These are phyloP conservation scores for Cucumis cinereus DNA, from an alignment of 306 rosid genomes.

Conservation along the genomic window DNA sequence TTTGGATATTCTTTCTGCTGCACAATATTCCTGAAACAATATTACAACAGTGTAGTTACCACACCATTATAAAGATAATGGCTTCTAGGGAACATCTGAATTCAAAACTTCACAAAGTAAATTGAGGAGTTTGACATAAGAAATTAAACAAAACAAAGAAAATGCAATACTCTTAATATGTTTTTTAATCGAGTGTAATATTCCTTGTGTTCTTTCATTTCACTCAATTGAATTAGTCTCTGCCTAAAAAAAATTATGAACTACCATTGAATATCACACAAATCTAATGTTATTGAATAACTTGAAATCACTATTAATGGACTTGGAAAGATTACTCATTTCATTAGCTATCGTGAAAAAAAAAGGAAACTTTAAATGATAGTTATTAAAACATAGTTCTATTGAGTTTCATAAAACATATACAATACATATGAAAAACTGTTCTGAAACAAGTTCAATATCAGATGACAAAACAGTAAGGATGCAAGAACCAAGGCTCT, in stretches of 20 bases:
- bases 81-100: not conserved
- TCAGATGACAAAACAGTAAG: not conserved
- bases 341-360: not conserved
- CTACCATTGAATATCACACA: not conserved
- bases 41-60: slow-evolving; percentile 2
- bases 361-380: not conserved
- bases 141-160: not conserved
- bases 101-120: not conserved
- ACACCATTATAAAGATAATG: not conserved
- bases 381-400: not conserved
- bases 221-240: not conserved
- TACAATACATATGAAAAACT: not conserved
- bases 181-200: not conserved
- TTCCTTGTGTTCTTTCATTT: not conserved
- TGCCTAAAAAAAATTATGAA: not conserved
- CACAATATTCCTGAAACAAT: slow-evolving; percentile 47
- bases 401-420: not conserved
- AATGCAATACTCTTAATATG: not conserved
- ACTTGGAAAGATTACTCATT: not conserved
- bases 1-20: slow-evolving; percentile 60
- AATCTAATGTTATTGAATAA: not conserved
- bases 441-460: not conserved
- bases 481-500: not conserved
- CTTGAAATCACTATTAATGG: not conserved
- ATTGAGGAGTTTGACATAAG: not conserved